A percentile compares a stretch with the other conserved stretches of the same genome.
Conservation (phyloP, 2,329 filamentous ascomycete genomes). For the Pseudogymnoascus sp. region DNA sequence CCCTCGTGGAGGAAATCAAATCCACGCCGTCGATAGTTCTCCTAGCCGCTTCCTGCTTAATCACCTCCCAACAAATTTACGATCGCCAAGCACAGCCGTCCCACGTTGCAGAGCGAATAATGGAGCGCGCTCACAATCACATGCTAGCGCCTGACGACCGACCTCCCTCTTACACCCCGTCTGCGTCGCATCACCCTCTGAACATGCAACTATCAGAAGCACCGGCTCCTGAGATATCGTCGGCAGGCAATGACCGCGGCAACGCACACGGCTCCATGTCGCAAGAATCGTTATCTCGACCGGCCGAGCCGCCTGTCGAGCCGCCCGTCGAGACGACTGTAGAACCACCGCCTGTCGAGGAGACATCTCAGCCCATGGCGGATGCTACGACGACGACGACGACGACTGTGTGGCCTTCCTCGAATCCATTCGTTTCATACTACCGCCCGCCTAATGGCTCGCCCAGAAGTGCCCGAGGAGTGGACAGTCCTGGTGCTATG, state of each 20-base stretch:
- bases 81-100: not conserved
- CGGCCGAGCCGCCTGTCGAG: not conserved
- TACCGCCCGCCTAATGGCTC: slow-evolving; percentile 1
- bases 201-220: slow-evolving; percentile 1
- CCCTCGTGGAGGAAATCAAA: not conserved
- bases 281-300: not conserved
- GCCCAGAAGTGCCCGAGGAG: not conserved
- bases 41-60: not conserved
- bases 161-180: not conserved
- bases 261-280: not conserved
- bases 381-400: not conserved
- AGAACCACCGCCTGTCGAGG: not conserved
- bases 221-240: not conserved
- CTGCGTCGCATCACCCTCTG: not conserved
- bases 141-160: not conserved
- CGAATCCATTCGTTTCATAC: not conserved
- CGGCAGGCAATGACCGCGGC: slow-evolving; percentile 1
- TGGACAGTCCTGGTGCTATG: slow-evolving; percentile 24
- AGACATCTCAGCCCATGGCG: not conserved
- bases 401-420: not conserved
- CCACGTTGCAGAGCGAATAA: not conserved
- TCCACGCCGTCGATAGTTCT: not conserved
- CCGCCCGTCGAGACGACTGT: not conserved
- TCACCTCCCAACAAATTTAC: not conserved
- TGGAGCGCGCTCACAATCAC: not conserved